Conservation (phyloP, 2,329 filamentous ascomycete species). For the Grosmannia serpens region DNA sequence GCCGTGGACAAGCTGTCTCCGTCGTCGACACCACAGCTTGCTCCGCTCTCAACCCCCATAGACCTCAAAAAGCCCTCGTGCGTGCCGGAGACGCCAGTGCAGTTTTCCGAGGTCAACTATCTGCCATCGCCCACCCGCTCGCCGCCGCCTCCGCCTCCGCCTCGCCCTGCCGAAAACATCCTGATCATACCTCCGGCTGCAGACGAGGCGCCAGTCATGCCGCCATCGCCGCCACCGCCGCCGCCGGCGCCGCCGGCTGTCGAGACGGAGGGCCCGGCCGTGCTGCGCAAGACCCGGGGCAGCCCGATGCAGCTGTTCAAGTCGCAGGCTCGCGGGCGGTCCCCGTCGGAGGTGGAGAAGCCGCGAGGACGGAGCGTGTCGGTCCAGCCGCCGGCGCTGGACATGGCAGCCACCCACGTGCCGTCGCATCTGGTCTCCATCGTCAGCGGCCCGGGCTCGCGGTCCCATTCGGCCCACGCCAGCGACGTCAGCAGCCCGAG, state of each 20-base stretch:
- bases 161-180: neutral
- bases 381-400: conserved; percentile 27
- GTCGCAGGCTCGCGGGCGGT: conserved; percentile 11
- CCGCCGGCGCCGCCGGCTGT: neutral
- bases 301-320: neutral
- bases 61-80: neutral
- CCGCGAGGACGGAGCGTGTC: conserved; percentile 35
- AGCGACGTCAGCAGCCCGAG: conserved; percentile 25
- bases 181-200: neutral
- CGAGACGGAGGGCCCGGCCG: neutral
- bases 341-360: conserved; percentile 20
- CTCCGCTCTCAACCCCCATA: neutral
- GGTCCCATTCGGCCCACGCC: conserved; percentile 21
- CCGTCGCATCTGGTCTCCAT: conserved; percentile 18
- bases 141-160: neutral
- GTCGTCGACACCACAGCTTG: neutral
- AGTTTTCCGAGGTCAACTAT: neutral
- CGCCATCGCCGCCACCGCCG: neutral
- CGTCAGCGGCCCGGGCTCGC: conserved; percentile 17
- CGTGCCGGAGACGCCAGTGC: neutral
- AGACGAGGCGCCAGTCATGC: neutral
- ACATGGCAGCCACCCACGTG: conserved; percentile 7
- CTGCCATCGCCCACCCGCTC: neutral
- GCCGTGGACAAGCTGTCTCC: neutral
- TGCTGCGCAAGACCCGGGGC: neutral